Base-by-base conservation (phyloP, 2,329 filamentous ascomycete species). In the Bipolaris cookei region DNA sequence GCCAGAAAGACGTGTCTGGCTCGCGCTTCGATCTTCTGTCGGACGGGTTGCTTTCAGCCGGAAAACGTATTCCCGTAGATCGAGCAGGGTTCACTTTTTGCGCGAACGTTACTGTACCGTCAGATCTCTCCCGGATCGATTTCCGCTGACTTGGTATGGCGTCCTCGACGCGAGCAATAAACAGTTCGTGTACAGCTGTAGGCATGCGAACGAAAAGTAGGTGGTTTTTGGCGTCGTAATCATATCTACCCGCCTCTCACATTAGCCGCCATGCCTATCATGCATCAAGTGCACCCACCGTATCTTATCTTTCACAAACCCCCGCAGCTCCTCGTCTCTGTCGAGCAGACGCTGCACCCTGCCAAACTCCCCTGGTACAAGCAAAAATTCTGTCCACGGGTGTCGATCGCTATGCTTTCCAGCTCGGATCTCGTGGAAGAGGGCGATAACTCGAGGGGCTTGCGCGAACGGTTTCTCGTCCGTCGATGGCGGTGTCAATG, bases 1-100 rank as follows among this genome's bases (percentile, higher is more conserved):
- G 62, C 60, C 34, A 45, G 49, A 69, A 69, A 45, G 62, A 67
- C 20, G 59, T 51, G 49, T 69, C 62, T 54, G 59, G 68, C 50
- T 67, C 45, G 47, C 66, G 51, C 47, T 68, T 68, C n/a, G 59
- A 68, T 41, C 13, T 37, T 2, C 59, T 62, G 37, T 30, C 57
- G 30, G 42, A 56, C 20, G 18, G 18, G 35, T 25, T 18, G 18
- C 43, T 59, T 8, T 42, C 48, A 37, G 50, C 49, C 16, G 35
- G n/a, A 46, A 64, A 63, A 23, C 39, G 30, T 50, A 69, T 65
- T 18, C 63, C 49, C 35, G 62, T 63, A 11, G 61, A 70, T 35
- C 52, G 51, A 25, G 58, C 59, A 49, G 50, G 34, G 2, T 56
- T 34, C 37, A 70, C 62, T 51, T 65, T 69, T 53, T 63, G 51